phyloP scores from a whole-genome alignment of 305 asterid genomes.

The Fraxinus paxiana region DNA sequence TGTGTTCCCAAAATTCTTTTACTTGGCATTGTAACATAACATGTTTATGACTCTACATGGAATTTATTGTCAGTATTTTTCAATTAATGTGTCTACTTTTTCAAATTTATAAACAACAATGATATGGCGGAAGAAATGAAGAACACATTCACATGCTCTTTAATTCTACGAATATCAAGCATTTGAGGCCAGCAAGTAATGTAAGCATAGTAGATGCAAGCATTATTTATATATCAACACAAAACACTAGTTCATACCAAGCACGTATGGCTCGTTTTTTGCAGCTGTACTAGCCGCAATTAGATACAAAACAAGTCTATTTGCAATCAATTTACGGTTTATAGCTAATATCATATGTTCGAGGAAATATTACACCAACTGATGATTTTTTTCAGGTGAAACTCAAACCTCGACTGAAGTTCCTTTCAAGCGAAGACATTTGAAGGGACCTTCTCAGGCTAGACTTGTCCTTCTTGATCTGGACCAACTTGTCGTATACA shows the following conservation, averaged over 20 bases:
- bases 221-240: neutral
- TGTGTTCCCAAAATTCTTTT: neutral
- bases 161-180: neutral
- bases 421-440: conserved; percentile 22
- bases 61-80: neutral
- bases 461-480: conserved; percentile 50
- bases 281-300: neutral
- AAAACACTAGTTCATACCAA: neutral
- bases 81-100: neutral
- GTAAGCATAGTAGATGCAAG: neutral
- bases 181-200: neutral
- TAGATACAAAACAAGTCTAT: neutral
- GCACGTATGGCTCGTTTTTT: neutral
- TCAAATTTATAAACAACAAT: neutral
- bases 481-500: conserved; percentile 63
- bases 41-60: neutral
- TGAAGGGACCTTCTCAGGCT: conserved; percentile 14
- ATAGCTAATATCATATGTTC: neutral
- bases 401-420: conserved; percentile 19
- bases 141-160: neutral
- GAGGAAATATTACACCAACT: neutral
- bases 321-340: neutral
- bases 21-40: neutral
- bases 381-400: conserved; percentile 23
- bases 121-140: neutral